A percentile compares a stretch with the other conserved stretches of the same genome.
These are phyloP conservation scores for Scolecobasidium constrictum DNA, from an alignment of 2,329 filamentous ascomycete species.

Conservation along the genomic window DNA sequence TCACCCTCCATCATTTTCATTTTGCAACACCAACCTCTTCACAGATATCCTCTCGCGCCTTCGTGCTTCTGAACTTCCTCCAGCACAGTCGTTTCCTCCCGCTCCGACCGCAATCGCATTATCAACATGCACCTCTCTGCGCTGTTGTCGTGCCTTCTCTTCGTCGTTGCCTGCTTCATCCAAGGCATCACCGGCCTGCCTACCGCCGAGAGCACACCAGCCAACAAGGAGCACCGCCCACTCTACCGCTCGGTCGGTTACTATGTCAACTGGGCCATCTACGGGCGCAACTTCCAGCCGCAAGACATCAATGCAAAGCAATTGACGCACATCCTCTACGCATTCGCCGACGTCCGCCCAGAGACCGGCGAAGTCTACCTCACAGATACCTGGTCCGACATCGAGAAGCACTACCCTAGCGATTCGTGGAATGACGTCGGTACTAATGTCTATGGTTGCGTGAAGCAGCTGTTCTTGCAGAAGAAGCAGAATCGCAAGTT, in stretches of 20 bases:
- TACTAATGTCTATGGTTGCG: constrained; percentile 62
- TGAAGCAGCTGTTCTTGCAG: constrained; percentile 65
- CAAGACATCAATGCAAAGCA: constrained; percentile 71
- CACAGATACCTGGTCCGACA: constrained; percentile 58
- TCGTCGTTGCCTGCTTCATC: too few relatives aligned
- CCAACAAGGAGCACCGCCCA: not conserved
- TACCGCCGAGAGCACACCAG: too few relatives aligned
- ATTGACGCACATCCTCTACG: constrained; percentile 80
- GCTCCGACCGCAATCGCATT: too few relatives aligned
- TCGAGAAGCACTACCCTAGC: constrained; percentile 55
- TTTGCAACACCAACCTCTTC: too few relatives aligned
- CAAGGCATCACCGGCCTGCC: too few relatives aligned
- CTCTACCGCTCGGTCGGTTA: constrained; percentile 59
- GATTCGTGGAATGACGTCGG: constrained; percentile 58
- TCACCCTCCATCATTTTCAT: too few relatives aligned
- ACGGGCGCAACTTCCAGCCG: constrained; percentile 73
- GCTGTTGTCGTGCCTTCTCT: too few relatives aligned
- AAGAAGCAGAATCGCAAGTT: constrained; percentile 68
- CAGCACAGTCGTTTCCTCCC: too few relatives aligned
- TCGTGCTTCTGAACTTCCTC: too few relatives aligned
- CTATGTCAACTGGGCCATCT: constrained; percentile 78
- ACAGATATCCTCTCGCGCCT: too few relatives aligned
- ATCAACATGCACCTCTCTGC: too few relatives aligned
- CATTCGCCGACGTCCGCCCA: constrained; percentile 76
- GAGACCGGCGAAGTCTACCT: constrained; percentile 67